phyloP scores from a whole-genome alignment of 306 rosid species.

The Pterocarpus macrocarpus region DNA sequence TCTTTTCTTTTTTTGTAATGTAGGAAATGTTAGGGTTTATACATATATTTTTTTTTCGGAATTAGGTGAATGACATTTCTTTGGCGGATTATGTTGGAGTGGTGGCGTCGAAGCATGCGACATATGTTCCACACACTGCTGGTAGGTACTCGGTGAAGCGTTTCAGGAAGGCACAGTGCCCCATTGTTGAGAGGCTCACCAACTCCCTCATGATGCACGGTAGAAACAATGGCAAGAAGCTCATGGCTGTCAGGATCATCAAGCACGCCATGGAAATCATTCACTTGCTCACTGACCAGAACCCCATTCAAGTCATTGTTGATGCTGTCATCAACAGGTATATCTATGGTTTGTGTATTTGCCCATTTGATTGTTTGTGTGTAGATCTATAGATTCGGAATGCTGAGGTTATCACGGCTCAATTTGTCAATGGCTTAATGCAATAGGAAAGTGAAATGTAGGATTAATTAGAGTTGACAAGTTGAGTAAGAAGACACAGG shows the following conservation, averaged over 20 bases:
- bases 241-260: constrained; percentile 55
- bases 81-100: constrained; percentile 52
- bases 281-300: constrained; percentile 53
- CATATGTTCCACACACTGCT: constrained; percentile 60
- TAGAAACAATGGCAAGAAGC: constrained; percentile 55
- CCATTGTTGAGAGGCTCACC: constrained; percentile 56
- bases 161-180: constrained; percentile 57
- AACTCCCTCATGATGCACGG: constrained; percentile 61
- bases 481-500: background rate
- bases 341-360: too few relatives aligned
- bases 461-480: background rate
- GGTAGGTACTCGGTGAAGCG: constrained; percentile 55
- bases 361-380: background rate
- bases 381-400: background rate
- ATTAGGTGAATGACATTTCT: constrained; percentile 52
- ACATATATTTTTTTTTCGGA: background rate
- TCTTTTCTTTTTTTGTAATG: too few relatives aligned
- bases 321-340: constrained; percentile 59
- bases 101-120: constrained; percentile 50
- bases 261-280: constrained; percentile 57
- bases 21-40: background rate
- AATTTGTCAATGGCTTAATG: background rate
- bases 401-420: background rate
- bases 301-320: constrained; percentile 55
- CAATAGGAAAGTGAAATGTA: background rate